Evolutionary conservation across 1,284 basidiomycete species (phyloP).

Genomic region (Ustilago curta): DNA sequence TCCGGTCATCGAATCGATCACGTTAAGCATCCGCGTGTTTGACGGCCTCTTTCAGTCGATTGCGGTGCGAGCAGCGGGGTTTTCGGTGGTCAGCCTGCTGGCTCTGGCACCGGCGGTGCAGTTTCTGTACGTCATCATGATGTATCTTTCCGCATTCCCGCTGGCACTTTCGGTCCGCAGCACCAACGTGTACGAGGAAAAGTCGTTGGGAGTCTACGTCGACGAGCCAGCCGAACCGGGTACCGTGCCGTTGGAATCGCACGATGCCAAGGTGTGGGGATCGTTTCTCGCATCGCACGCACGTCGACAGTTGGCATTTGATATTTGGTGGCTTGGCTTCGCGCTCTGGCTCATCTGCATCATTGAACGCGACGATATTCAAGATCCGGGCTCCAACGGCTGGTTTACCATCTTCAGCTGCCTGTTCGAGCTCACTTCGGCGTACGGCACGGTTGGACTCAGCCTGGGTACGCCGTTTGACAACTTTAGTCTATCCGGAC

Average conservation of each 20-base stretch:
- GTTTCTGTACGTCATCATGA: constrained; percentile 79
- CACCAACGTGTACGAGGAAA: constrained; percentile 98
- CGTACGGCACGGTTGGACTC: constrained; percentile 71
- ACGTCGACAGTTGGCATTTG: constrained; percentile 85
- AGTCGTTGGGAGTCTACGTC: constrained; percentile 63
- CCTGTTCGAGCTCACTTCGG: constrained; percentile 85
- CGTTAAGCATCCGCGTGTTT: constrained; percentile 73
- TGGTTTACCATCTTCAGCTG: constrained; percentile 73
- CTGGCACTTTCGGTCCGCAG: constrained; percentile 82
- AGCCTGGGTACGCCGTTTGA: constrained; percentile 78
- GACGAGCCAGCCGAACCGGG: constrained; percentile 30
- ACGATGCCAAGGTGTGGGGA: constrained; percentile 76
- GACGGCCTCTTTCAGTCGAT: constrained; percentile 70
- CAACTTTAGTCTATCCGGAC: constrained; percentile 79
- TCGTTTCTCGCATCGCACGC: constrained; percentile 83
- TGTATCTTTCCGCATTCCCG: constrained; percentile 74
- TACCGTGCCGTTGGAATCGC: constrained; percentile 19
- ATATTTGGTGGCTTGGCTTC: constrained; percentile 69
- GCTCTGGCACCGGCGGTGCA: constrained; percentile 84
- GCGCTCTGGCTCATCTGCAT: constrained; percentile 69
- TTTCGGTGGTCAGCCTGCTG: constrained; percentile 80
- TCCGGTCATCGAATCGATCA: constrained; percentile 77
- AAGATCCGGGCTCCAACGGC: constrained; percentile 49
- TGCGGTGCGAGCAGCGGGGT: constrained; percentile 89
- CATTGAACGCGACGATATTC: constrained; percentile 64